Evolutionary conservation across 805 yeast genomes (phyloP).

Genomic region (Ogataea paraovalis): DNA sequence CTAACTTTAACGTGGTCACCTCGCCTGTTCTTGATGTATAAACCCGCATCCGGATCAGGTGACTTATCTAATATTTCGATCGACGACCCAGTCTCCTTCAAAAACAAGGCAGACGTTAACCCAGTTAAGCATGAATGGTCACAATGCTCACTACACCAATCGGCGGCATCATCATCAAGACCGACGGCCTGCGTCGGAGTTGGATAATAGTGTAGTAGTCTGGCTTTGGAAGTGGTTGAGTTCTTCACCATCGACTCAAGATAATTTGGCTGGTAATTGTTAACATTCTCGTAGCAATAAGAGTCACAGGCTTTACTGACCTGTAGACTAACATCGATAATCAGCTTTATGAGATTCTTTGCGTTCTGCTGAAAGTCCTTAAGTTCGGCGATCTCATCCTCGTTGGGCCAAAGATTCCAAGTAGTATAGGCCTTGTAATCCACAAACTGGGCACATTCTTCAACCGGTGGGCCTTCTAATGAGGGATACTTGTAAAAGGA

Average conservation of each 20-base stretch:
- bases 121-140: constrained; percentile 63
- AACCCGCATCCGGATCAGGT: constrained; percentile 46
- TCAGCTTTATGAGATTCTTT: constrained; percentile 39
- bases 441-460: constrained; percentile 30
- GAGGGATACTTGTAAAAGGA: constrained; percentile 42
- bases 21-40: constrained; percentile 45
- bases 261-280: constrained; percentile 33
- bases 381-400: constrained; percentile 23
- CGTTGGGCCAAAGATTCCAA: constrained; percentile 51
- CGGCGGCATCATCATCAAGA: constrained; percentile 27
- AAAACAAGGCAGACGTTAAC: constrained; percentile 49
- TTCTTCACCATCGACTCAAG: constrained; percentile 42
- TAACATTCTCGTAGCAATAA: constrained; percentile 31
- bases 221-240: constrained; percentile 54
- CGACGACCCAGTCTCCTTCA: constrained; percentile 34
- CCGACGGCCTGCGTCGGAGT: constrained; percentile 6
- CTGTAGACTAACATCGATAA: constrained; percentile 42
- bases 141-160: constrained; percentile 62
- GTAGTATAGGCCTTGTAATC: constrained; percentile 42
- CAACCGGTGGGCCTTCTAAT: constrained; percentile 44
- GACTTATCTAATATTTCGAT: constrained; percentile 23
- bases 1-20: constrained; percentile 44
- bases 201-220: constrained; percentile 54
- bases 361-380: constrained; percentile 34
- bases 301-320: constrained; percentile 55